These are phyloP conservation scores for Leptoxyphium fumago DNA, from an alignment of 2,329 filamentous ascomycete species.

Conservation along the genomic window DNA sequence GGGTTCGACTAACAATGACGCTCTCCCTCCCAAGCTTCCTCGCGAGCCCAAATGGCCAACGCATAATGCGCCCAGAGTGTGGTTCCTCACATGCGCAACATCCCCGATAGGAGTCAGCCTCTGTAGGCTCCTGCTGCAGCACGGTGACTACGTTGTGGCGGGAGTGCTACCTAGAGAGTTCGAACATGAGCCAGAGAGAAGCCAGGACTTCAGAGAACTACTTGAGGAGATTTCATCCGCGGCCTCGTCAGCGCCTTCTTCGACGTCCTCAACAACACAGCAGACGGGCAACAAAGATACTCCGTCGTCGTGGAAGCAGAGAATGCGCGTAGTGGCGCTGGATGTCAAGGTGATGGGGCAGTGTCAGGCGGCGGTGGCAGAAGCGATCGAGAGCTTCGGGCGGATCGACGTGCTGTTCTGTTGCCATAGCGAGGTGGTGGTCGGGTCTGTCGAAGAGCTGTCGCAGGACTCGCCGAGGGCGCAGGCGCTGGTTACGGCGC, in stretches of 20 bases:
- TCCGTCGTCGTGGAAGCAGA: conserved; percentile 54
- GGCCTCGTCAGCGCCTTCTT: conserved; percentile 16
- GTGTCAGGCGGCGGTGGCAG: conserved; percentile 74
- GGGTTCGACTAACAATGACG: not conserved
- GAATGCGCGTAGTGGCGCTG: conserved; percentile 49
- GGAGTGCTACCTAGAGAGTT: conserved; percentile 68
- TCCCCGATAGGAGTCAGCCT: conserved; percentile 75
- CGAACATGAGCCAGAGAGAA: conserved; percentile 52
- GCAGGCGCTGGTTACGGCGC: conserved; percentile 67
- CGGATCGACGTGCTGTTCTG: conserved; percentile 81
- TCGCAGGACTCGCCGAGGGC: conserved; percentile 52
- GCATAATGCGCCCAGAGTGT: conserved; percentile 61
- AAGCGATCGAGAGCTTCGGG: conserved; percentile 72
- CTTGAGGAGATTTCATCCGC: conserved; percentile 39
- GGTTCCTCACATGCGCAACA: conserved; percentile 79
- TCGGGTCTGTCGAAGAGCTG: conserved; percentile 85
- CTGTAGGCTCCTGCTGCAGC: conserved; percentile 65
- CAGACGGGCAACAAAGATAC: conserved; percentile 35
- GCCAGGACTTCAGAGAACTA: conserved; percentile 66
- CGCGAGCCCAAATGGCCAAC: conserved; percentile 39
- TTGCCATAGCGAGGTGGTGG: conserved; percentile 75
- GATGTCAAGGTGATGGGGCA: conserved; percentile 49
- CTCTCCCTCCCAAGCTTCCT: conserved; percentile 15
- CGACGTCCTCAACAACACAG: conserved; percentile 11
- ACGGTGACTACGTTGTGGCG: conserved; percentile 81